These are phyloP conservation scores for Aspergillus uvarum DNA, from an alignment of 2,329 filamentous ascomycete species.

Conservation along the genomic window DNA sequence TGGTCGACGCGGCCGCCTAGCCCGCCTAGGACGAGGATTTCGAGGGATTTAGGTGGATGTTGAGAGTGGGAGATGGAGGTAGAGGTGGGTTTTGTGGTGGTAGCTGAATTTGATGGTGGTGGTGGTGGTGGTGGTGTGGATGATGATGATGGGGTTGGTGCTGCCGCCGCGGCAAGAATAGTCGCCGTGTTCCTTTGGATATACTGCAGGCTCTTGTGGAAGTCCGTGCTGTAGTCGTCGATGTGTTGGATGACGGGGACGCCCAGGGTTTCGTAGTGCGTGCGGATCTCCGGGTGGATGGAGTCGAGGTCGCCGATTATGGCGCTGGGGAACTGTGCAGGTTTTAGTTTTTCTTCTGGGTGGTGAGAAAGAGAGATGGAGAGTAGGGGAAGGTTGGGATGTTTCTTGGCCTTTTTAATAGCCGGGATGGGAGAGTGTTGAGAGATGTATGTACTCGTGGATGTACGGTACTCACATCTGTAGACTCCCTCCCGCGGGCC, in stretches of 20 bases:
- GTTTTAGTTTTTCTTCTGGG: constrained; percentile 9
- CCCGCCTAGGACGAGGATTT: constrained; percentile 81
- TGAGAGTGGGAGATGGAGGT: neutral
- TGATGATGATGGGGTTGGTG: constrained; percentile 2
- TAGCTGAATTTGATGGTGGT: neutral
- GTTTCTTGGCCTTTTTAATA: too few relatives aligned
- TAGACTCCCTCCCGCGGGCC: constrained; percentile 28
- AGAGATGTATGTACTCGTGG: too few relatives aligned
- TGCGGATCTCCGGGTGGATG: constrained; percentile 59
- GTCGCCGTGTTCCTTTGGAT: constrained; percentile 45
- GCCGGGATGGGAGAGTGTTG: too few relatives aligned
- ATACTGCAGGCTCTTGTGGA: constrained; percentile 74
- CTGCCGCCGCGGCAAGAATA: constrained; percentile 20
- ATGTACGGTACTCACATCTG: constrained; percentile 27
- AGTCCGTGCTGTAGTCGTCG: constrained; percentile 90
- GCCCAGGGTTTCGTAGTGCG: constrained; percentile 62
- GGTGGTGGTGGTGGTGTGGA: neutral
- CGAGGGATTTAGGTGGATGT: constrained; percentile 30
- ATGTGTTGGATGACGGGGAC: constrained; percentile 66
- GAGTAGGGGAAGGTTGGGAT: too few relatives aligned
- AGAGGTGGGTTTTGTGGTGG: neutral
- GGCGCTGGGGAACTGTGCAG: constrained; percentile 57
- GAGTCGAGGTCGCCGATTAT: constrained; percentile 95
- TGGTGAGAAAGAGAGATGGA: neutral
- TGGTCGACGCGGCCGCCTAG: constrained; percentile 91